These are phyloP conservation scores for Handroanthus guayacan DNA, from an alignment of 257 asterid genomes.

Conservation along the genomic window DNA sequence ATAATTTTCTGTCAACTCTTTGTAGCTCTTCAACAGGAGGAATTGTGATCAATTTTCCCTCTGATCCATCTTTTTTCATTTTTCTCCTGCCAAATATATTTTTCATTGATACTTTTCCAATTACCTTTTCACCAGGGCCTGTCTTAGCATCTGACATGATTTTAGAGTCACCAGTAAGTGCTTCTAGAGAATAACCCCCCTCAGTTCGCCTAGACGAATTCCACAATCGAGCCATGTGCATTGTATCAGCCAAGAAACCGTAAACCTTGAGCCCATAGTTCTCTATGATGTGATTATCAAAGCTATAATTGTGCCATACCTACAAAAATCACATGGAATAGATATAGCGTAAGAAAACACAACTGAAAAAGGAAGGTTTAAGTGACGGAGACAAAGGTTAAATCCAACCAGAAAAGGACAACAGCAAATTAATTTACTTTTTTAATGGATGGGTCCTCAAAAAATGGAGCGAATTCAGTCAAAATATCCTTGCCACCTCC, in stretches of 20 bases:
- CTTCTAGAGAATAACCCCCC: conserved; percentile 97
- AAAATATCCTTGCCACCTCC: conserved; percentile 84
- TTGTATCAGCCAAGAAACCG: conserved; percentile 95
- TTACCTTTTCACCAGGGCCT: conserved; percentile 64
- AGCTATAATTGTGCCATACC: conserved; percentile 99
- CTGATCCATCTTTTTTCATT: conserved; percentile 88
- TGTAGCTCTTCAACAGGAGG: conserved; percentile 95
- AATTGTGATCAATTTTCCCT: conserved; percentile 72
- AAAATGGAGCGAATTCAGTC: conserved; percentile 89
- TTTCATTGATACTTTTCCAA: conserved; percentile 96
- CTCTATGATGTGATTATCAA: conserved; percentile 88
- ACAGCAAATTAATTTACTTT: conserved; percentile 53
- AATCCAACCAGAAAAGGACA: conserved; percentile 12
- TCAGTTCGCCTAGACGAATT: conserved; percentile 79
- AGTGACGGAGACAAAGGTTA: conserved; percentile 13
- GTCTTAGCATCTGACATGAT: conserved; percentile 78
- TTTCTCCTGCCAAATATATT: conserved; percentile 80
- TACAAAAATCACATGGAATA: conserved; percentile 44
- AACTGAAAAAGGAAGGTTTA: background rate
- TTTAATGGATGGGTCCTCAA: conserved; percentile 71
- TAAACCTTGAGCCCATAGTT: conserved; percentile 79
- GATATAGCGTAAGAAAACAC: too few species aligned
- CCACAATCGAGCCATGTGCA: conserved; percentile 99
- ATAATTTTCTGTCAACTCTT: conserved; percentile 66
- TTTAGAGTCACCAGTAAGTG: conserved; percentile 71